Conservation (phyloP, 805 yeast genomes). For the Ogataea philodendri region DNA sequence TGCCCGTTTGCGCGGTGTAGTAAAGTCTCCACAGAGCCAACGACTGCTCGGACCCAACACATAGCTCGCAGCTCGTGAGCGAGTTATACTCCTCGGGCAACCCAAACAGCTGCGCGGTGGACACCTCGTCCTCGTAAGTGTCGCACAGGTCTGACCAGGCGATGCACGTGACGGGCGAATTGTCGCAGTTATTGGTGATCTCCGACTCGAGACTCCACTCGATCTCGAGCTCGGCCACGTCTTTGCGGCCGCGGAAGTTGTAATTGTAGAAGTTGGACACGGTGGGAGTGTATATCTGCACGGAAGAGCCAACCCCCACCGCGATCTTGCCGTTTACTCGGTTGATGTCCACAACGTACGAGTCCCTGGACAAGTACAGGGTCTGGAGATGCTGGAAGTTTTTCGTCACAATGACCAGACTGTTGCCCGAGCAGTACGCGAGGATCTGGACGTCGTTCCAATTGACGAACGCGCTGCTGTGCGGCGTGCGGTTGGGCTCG, state of each 20-base stretch:
- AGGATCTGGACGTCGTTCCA: conserved; percentile 69
- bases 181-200: conserved; percentile 24
- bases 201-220: conserved; percentile 33
- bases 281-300: conserved; percentile 55
- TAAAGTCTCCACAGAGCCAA: conserved; percentile 54
- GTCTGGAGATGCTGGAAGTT: conserved; percentile 66
- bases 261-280: conserved; percentile 43
- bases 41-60: conserved; percentile 52
- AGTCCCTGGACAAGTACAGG: conserved; percentile 64
- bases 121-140: conserved; percentile 26
- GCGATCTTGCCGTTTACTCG: conserved; percentile 60
- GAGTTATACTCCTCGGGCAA: conserved; percentile 36
- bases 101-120: conserved; percentile 29
- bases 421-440: conserved; percentile 86
- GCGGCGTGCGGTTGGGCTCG: conserved; percentile 61
- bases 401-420: conserved; percentile 63
- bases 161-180: conserved; percentile 29
- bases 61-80: conserved; percentile 48
- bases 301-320: conserved; percentile 43
- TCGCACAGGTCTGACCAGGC: conserved; percentile 38
- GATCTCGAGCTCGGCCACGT: conserved; percentile 31
- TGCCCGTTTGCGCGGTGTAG: conserved; percentile 24
- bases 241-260: conserved; percentile 34
- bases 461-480: conserved; percentile 53
- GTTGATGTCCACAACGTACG: conserved; percentile 64